Conservation (phyloP, 257 asterid species). For the Gynochthodes officinalis region DNA sequence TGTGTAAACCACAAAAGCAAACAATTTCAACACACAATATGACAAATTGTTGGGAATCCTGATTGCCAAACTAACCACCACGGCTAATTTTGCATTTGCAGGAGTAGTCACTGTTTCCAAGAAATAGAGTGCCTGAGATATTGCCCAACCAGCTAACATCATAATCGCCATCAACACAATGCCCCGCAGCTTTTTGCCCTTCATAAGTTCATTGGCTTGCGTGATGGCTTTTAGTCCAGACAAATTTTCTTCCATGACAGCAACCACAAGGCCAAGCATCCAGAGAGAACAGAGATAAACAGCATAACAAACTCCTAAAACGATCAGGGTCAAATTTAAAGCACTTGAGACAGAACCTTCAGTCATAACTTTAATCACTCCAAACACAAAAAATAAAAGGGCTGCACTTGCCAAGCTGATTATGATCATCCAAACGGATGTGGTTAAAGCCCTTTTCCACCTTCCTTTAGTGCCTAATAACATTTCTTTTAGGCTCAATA, state of each 20-base stretch:
- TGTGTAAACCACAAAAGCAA: slow-evolving; percentile 1
- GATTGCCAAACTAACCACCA: background rate
- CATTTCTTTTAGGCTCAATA: background rate
- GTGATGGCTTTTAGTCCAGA: slow-evolving; percentile 11
- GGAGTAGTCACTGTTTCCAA: background rate
- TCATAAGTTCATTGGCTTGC: slow-evolving; percentile 17
- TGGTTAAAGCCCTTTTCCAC: slow-evolving; percentile 9
- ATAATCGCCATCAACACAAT: slow-evolving; percentile 3
- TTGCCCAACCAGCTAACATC: background rate
- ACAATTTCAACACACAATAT: slow-evolving; percentile 12
- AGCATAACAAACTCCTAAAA: background rate
- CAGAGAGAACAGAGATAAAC: slow-evolving; percentile 1
- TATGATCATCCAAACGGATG: slow-evolving; percentile 3
- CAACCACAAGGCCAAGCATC: slow-evolving; percentile 13
- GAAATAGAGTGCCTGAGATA: background rate
- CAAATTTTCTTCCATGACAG: slow-evolving; percentile 11
- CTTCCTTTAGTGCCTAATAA: background rate
- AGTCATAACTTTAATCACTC: background rate
- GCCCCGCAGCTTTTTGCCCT: slow-evolving; percentile 14
- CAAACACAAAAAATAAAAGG: background rate
- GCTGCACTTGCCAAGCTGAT: background rate
- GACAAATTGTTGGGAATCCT: background rate
- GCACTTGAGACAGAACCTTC: background rate
- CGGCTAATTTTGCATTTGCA: background rate
- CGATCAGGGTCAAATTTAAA: background rate